Base-by-base conservation (phyloP, 169 alveolate genomes). In the Toxoplasma gondii region DNA sequence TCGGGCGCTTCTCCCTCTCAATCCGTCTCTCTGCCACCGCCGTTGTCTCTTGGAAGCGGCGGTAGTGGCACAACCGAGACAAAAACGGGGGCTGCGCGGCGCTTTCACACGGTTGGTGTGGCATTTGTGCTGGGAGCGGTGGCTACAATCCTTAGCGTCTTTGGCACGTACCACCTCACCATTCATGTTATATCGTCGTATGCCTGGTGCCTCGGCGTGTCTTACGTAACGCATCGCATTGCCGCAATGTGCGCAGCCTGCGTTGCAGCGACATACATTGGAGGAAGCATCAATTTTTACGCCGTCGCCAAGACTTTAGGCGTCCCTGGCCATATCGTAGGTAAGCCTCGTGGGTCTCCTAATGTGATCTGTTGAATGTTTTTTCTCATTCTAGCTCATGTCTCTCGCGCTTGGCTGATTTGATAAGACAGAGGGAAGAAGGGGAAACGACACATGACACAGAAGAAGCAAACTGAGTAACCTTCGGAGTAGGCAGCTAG, bases 191-290 rank as follows among this genome's bases (percentile, higher is more conserved):
- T 78, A 17, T 0, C 45, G 24, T 78, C 87, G 44, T 78, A 78
- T 34, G 10, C 87, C 53, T 78, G 88, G 88, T 43, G 88, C 36
- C 31, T 31, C 16, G 88, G 67, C 19, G 64, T 19, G 31, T 43
- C 41, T 39, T 39, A 45, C 16, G 5, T 86, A 27, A 19, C 91
- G 0, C 31, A 19, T 16, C 91, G 34, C 78, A 22, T 44, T n/a
- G 91, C 78, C 5, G 91, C 91, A 0, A 44, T 45, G 91, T 31
- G 58, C 78, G 91, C 78, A 5, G 91, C 80, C 31, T 44, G 80
- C 91, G 17, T 45, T n/a, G 70, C 91, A 4, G 91, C 91, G 41
- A 86, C 91, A 31, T 86, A 45, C 91, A 86, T 49, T 44, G 91
- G 91, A 9, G 91, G 91, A 29, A 86, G 58, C 49, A 29, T 49